These are phyloP conservation scores for Phytophthora niederhauseri DNA, from an alignment of 352 stramenopile genomes.

Conservation along the genomic window DNA sequence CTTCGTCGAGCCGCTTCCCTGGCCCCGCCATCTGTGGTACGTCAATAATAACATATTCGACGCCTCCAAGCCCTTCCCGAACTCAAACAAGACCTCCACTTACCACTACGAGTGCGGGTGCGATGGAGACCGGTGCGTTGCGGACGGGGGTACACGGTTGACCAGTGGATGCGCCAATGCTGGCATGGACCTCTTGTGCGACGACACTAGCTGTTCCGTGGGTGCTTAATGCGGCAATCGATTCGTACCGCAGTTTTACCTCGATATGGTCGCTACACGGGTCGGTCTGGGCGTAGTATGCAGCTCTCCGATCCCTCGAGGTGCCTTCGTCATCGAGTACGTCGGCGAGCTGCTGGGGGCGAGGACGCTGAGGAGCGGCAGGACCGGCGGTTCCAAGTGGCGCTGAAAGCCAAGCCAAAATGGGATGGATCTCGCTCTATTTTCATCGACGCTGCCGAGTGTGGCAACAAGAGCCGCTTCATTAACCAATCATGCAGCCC, in stretches of 20 bases:
- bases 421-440: no score
- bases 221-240: conserved; percentile 3
- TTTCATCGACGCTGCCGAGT: no score
- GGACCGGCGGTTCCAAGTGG: no score
- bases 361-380: no score
- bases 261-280: neutral
- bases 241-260: neutral
- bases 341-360: no score
- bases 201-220: neutral
- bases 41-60: no score
- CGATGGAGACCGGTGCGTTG: neutral
- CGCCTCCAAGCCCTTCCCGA: no score
- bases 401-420: no score
- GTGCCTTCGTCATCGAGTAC: no score
- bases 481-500: no score
- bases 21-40: neutral
- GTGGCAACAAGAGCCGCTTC: no score
- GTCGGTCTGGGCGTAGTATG: neutral
- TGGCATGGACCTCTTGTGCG: conserved; percentile 3
- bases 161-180: conserved; percentile 5
- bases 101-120: conserved; percentile 3
- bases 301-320: neutral
- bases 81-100: neutral
- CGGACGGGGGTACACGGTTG: neutral
- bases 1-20: conserved; percentile 1